Evolutionary conservation across 2,329 filamentous ascomycete species (phyloP), one percentile per base, ranked within the genome.

Genomic region (Ilyonectria sp.): DNA sequence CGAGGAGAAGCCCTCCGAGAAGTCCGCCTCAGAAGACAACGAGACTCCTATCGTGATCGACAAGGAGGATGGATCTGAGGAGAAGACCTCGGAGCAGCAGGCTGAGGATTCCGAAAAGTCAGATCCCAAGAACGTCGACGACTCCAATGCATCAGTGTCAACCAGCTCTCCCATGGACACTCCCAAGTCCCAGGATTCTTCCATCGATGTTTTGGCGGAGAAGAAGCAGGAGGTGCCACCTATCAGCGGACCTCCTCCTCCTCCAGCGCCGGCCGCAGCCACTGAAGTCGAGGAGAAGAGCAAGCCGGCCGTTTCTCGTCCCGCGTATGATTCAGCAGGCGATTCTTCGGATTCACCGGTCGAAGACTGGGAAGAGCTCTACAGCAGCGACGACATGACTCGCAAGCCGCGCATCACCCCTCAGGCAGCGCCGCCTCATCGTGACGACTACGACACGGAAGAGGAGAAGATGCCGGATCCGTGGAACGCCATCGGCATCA

Each of bases 401-500:
- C 84, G 85, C 62, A 87, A 87, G 75, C 86, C 85, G 5, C 82
- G 84, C 17, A 75, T 82, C 47, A 75, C 79, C 2, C 78, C 80
- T 43, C 79, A 82, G 9, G 74, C 81, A 1, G 77, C 80, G 0
- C 72, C 80, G 0, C 70, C 76, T 1, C 72, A 75, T 3, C 75
- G 75, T 5, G 81, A 82, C 7, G 79, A 82, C 2, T 86, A 87
- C 43, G 85, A 87, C 21, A 85, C 84, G 0, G 86, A 89, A n/a
- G 88, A 89, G 63, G 87, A 90, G 72, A 87, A 86, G 67, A 81
- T 84, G 72, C 78, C 85, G 0, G 85, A 88, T 26, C 86, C 88
- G 1, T 91, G 90, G 89, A 91, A 91, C 74, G 89, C 89, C 4
- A 84, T 91, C 52, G 87, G 85, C 59, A 86, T 91, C 19, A 85